A percentile compares a stretch with the other conserved stretches of the same genome.
phyloP scores from a whole-genome alignment of 805 yeast species.

The Saccharomycodes ludwigii region DNA sequence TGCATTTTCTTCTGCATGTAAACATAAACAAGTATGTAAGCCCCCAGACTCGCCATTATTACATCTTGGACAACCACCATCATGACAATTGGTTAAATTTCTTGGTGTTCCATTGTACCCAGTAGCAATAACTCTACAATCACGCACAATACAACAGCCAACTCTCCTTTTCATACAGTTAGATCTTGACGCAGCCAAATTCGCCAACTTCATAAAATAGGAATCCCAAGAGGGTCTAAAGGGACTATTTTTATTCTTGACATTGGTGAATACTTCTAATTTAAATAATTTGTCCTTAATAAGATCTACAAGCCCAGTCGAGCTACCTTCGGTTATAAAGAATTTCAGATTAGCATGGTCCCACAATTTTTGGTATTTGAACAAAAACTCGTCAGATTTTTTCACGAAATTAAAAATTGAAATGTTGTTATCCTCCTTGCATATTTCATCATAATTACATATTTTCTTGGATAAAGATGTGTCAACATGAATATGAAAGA shows the following conservation, averaged over 20 bases:
- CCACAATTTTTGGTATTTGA: slow-evolving; percentile 2
- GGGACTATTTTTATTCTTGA: slow-evolving; percentile 16
- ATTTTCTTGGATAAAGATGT: slow-evolving; percentile 13
- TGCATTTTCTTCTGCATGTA: slow-evolving; percentile 97
- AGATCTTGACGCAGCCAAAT: slow-evolving; percentile 81
- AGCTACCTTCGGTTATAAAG: slow-evolving; percentile 2
- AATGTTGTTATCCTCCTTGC: slow-evolving; percentile 8
- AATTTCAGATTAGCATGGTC: slow-evolving; percentile 5
- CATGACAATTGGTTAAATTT: slow-evolving; percentile 75
- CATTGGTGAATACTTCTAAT: slow-evolving; percentile 6
- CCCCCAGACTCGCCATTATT: slow-evolving; percentile 59
- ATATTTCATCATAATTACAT: slow-evolving; percentile 2
- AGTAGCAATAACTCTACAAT: slow-evolving; percentile 79
- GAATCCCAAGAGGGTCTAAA: slow-evolving; percentile 89
- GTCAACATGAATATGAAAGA: slow-evolving; percentile 66
- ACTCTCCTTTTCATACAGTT: slow-evolving; percentile 97
- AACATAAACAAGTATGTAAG: slow-evolving; percentile 75
- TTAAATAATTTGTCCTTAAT: slow-evolving; percentile 3
- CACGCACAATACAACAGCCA: slow-evolving; percentile 89
- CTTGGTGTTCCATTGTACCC: slow-evolving; percentile 98
- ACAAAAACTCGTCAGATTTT: slow-evolving; percentile 1
- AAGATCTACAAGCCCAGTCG: not conserved
- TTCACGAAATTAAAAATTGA: slow-evolving; percentile 3
- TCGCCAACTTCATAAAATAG: slow-evolving; percentile 88
- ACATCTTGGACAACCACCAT: slow-evolving; percentile 91